A percentile compares a stretch with the other conserved stretches of the same genome.
phyloP scores from a whole-genome alignment of 208 protist species.

The Lotmaria passim region DNA sequence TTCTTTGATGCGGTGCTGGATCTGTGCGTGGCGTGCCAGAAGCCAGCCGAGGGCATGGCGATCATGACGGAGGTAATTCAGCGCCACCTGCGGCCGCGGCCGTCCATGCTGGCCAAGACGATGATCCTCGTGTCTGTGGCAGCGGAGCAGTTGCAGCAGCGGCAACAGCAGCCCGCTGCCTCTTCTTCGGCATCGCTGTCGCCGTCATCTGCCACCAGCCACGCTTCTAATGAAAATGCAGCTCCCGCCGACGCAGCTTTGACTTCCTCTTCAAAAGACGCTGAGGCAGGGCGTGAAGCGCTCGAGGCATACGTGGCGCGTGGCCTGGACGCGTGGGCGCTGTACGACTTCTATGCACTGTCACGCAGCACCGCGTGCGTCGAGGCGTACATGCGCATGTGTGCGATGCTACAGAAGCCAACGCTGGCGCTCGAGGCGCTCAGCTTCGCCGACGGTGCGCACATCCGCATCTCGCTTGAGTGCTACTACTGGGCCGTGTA shows the following conservation, averaged over 20 bases:
- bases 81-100: slow-evolving; percentile 64
- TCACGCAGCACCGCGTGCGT: slow-evolving; percentile 53
- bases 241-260: not conserved
- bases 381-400: slow-evolving; percentile 82
- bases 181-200: not conserved
- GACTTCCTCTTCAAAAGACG: not conserved
- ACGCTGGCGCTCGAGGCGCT: slow-evolving; percentile 71
- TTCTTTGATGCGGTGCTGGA: slow-evolving; percentile 85
- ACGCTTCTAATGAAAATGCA: not conserved
- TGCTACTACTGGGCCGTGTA: slow-evolving; percentile 87
- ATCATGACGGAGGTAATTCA: slow-evolving; percentile 78
- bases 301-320: slow-evolving; percentile 32
- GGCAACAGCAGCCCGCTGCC: no score
- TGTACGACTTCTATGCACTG: slow-evolving; percentile 90
- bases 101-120: slow-evolving; percentile 74
- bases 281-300: not conserved
- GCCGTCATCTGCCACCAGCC: not conserved
- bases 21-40: slow-evolving; percentile 72
- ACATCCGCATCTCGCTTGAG: slow-evolving; percentile 59
- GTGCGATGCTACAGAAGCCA: slow-evolving; percentile 57
- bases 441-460: slow-evolving; percentile 62
- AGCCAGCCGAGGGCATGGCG: slow-evolving; percentile 57
- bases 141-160: slow-evolving; percentile 47
- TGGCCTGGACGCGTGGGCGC: slow-evolving; percentile 84
- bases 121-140: slow-evolving; percentile 73